These are phyloP conservation scores for Allium sativum DNA, from an alignment of 106 monocot genomes.

Conservation along the genomic window DNA sequence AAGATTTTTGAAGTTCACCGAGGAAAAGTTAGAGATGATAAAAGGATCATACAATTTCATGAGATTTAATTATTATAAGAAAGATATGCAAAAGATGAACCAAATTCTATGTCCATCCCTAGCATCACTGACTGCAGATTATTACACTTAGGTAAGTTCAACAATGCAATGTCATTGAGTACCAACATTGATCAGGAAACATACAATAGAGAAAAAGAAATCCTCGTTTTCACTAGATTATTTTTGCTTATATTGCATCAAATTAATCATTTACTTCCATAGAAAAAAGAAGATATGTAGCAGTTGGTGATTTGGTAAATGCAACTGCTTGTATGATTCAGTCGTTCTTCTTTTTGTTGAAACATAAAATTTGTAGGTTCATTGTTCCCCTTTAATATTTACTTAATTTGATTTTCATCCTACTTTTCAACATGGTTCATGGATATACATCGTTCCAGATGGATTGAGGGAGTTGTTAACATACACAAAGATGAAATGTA, in stretches of 20 bases:
- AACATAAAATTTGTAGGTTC: neutral
- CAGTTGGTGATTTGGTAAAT: no score
- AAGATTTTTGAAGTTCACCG: constrained; percentile 38
- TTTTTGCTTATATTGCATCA: neutral
- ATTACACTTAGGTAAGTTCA: neutral
- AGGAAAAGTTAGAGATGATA: constrained; percentile 26
- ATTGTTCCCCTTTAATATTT: no score
- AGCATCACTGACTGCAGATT: constrained; percentile 8
- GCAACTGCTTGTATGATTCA: no score
- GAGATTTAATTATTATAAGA: constrained; percentile 51
- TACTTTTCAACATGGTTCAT: neutral
- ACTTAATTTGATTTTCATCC: no score
- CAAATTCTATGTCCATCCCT: neutral
- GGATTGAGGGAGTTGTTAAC: neutral
- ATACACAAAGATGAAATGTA: constrained; percentile 2
- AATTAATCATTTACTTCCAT: no score
- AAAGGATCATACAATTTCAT: constrained; percentile 53
- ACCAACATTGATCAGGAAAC: no score
- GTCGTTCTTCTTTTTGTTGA: neutral
- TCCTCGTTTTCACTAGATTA: no score
- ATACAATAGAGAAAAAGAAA: no score
- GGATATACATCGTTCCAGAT: constrained; percentile 6
- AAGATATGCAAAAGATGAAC: neutral
- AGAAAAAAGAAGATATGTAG: no score
- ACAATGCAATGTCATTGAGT: no score